Percentiles rank a stretch among this genome's conserved stretches.
phyloP scores from a whole-genome alignment of 139 green algal genomes.

The Chlorella sp. region DNA sequence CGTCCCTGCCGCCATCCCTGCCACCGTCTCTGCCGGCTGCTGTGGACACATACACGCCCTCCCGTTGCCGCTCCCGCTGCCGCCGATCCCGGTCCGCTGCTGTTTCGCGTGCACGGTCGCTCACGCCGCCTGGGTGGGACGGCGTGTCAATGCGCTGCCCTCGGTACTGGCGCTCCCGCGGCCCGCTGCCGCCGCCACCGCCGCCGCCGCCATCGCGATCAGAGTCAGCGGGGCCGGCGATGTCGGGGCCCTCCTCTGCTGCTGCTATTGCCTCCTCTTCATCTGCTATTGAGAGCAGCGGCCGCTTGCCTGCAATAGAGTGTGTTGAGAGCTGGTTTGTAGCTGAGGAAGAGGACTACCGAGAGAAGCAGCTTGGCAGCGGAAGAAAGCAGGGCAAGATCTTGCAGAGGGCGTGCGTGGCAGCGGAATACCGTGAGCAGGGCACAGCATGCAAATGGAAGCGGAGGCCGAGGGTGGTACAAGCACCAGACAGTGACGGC shows the following conservation, averaged over 20 bases:
- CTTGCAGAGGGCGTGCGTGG: background rate
- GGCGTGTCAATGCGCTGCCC: slow-evolving; percentile 82
- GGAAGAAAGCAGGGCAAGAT: background rate
- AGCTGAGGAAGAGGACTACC: background rate
- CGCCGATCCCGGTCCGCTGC: slow-evolving; percentile 48
- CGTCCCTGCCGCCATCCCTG: slow-evolving; percentile 2
- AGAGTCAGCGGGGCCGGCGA: background rate
- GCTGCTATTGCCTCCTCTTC: background rate
- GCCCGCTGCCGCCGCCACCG: background rate
- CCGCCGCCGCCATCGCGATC: background rate
- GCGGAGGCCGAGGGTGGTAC: background rate
- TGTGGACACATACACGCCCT: slow-evolving; percentile 28
- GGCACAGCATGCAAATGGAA: background rate
- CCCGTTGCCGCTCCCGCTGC: slow-evolving; percentile 37
- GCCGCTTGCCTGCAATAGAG: slow-evolving; percentile 36
- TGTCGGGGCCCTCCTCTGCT: background rate
- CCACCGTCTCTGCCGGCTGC: slow-evolving; percentile 1
- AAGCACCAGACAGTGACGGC: background rate
- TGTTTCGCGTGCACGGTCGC: slow-evolving; percentile 19
- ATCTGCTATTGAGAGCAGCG: slow-evolving; percentile 16
- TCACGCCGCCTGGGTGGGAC: slow-evolving; percentile 75
- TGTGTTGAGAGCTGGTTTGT: background rate
- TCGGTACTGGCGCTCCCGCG: slow-evolving; percentile 66
- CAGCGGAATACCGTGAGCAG: background rate
- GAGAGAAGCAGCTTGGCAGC: background rate